These are phyloP conservation scores for Clonostachys chloroleuca DNA, from an alignment of 2,329 filamentous ascomycete genomes.

Conservation along the genomic window DNA sequence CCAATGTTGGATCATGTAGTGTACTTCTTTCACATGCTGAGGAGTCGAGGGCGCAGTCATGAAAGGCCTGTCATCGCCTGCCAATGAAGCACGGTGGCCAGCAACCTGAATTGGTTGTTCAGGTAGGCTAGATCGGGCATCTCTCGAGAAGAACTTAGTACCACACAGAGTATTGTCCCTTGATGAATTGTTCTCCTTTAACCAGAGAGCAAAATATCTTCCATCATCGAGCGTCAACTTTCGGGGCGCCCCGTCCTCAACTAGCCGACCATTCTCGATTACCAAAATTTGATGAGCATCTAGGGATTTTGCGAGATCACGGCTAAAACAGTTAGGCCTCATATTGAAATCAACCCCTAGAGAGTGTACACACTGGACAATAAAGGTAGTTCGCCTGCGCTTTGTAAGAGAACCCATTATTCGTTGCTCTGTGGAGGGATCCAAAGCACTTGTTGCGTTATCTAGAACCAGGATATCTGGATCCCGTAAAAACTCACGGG, in stretches of 20 bases:
- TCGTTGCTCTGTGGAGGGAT: conserved; percentile 64
- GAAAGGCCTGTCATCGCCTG: too few relatives aligned
- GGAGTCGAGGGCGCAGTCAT: too few relatives aligned
- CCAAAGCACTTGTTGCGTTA: conserved; percentile 74
- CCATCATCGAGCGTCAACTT: conserved; percentile 53
- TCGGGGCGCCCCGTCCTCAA: conserved; percentile 60
- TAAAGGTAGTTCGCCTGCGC: conserved; percentile 61
- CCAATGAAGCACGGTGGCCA: too few relatives aligned
- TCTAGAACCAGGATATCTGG: conserved; percentile 75
- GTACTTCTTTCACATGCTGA: too few relatives aligned
- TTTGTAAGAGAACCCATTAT: conserved; percentile 58
- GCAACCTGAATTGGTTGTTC: too few relatives aligned
- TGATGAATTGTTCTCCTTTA: conserved; percentile 37
- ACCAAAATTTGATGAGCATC: conserved; percentile 66
- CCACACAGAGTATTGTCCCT: too few relatives aligned
- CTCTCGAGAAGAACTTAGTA: too few relatives aligned
- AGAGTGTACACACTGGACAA: conserved; percentile 50
- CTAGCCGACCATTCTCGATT: conserved; percentile 55
- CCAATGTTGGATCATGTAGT: too few relatives aligned
- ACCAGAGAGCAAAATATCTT: conserved; percentile 62
- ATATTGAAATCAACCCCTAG: not conserved
- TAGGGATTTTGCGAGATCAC: conserved; percentile 67
- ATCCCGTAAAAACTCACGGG: conserved; percentile 67
- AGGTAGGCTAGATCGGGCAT: too few relatives aligned
- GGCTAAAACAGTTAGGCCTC: conserved; percentile 30